phyloP scores from a whole-genome alignment of 371 early-diverging fungal genomes.

The Mucor saturninus region DNA sequence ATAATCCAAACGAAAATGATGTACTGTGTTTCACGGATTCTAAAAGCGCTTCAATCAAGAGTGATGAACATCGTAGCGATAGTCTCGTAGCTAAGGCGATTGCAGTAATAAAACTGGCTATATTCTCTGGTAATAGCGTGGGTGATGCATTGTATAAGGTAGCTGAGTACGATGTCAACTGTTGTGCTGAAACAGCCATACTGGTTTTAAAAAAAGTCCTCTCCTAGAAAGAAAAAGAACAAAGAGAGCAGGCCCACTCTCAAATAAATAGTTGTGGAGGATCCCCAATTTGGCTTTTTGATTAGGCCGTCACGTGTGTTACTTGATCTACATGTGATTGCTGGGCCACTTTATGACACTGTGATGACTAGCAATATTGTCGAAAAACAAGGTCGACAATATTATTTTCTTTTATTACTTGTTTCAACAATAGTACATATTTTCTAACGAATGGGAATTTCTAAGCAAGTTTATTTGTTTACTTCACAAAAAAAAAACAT shows the following conservation, averaged over 20 bases:
- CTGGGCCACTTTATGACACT: background rate
- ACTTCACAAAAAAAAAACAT: background rate
- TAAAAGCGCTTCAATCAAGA: conserved; percentile 56
- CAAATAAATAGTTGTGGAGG: background rate
- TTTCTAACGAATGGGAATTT: background rate
- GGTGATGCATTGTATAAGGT: conserved; percentile 33
- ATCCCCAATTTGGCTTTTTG: background rate
- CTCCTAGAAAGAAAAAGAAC: background rate
- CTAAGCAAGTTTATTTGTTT: background rate
- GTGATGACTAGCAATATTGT: background rate
- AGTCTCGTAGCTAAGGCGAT: conserved; percentile 50
- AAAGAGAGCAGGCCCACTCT: background rate
- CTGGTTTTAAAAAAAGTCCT: background rate
- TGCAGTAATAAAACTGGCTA: conserved; percentile 47
- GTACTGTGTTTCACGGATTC: conserved; percentile 69
- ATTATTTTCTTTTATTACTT: background rate
- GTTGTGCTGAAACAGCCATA: conserved; percentile 27
- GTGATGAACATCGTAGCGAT: conserved; percentile 46
- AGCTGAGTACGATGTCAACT: conserved; percentile 19
- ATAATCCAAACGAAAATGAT: conserved; percentile 60
- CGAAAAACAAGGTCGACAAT: background rate
- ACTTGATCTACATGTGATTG: conserved; percentile 8
- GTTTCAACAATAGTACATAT: conserved; percentile 2
- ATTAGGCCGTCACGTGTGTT: conserved; percentile 8
- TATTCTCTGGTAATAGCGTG: conserved; percentile 48